Evolutionary conservation across 805 yeast species (phyloP), one percentile per base, ranked within the genome.

Genomic region (Candida fluviatilis): DNA sequence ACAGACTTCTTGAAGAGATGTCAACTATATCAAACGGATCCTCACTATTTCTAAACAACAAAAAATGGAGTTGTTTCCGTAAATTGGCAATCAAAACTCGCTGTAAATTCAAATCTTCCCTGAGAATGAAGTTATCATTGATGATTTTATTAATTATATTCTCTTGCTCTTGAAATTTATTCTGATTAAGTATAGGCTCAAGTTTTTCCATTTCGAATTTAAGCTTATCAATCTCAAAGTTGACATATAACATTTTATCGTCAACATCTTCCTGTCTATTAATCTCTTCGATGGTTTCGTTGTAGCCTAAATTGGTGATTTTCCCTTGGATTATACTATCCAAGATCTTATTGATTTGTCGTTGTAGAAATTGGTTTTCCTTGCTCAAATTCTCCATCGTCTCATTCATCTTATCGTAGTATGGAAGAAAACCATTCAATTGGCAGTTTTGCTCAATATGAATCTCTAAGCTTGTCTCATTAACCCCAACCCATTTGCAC

Each of bases 41-140:
- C 35, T 31, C 36, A 14, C 24, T 13, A 24, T 43, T 25, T 71
- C 68, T 65, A 40, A 73, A 62, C 37, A 73, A 40, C 44, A 75
- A 55, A 43, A 69, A 75, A 43, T 74, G 80, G 24, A 75, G 53
- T 46, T 75, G 80, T 42, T 75, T 76, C 25, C 79, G 50, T 14
- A 75, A 45, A 36, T 74, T 69, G 43, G 64, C 68, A 32, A 75
- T 53, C 24, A 67, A 55, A 38, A 69, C 51, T 36, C 76, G 49
- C 41, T 74, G 79, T 36, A 60, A 52, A 40, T 62, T 70, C 45
- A 75, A 42, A 38, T 75, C 79, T 28, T 75, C 80, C 39, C 66
- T 61, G 54, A 73, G 55, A 41, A 64, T 53, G 38, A 60, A 60
- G 31, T 55, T 64, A 31, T 66, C 72, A 39, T 54, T 64, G 17